A percentile compares a stretch with the other conserved stretches of the same genome.
These are phyloP conservation scores for Paraurostyla sp. DNA, from an alignment of 73 alveolate species.

Conservation along the genomic window DNA sequence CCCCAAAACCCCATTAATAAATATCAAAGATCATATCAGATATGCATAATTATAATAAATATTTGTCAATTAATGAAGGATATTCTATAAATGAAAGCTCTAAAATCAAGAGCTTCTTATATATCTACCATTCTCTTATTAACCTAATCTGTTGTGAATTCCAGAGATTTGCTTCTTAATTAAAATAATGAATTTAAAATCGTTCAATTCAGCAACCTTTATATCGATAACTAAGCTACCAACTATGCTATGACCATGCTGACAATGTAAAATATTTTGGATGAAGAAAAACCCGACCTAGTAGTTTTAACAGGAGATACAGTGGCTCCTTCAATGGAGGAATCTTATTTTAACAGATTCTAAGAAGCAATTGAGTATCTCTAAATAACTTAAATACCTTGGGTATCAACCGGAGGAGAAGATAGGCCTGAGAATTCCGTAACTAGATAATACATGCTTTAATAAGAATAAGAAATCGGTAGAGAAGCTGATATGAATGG, in stretches of 20 bases:
- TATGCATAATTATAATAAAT: no score
- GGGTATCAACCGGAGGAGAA: constrained; percentile 61
- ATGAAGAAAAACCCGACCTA: constrained; percentile 43
- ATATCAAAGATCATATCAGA: no score
- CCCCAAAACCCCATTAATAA: no score
- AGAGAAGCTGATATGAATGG: background rate
- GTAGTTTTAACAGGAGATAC: constrained; percentile 51
- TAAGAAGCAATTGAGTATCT: background rate
- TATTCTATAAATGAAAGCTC: no score
- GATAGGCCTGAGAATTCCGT: constrained; percentile 5
- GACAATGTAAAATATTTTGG: background rate
- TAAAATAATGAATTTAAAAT: no score
- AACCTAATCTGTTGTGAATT: no score
- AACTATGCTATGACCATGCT: constrained; percentile 39
- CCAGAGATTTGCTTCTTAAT: no score
- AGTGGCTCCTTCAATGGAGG: constrained; percentile 35
- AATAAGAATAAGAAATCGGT: background rate
- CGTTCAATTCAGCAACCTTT: constrained; percentile 30
- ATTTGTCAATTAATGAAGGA: no score
- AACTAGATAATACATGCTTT: background rate
- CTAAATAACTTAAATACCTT: background rate
- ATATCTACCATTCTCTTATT: no score
- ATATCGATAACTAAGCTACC: constrained; percentile 25
- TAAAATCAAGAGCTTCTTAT: no score
- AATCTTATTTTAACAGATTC: background rate